Evolutionary conservation across 768 basidiomycete species (phyloP).

Genomic region (Candolleomyces aberdarensis): DNA sequence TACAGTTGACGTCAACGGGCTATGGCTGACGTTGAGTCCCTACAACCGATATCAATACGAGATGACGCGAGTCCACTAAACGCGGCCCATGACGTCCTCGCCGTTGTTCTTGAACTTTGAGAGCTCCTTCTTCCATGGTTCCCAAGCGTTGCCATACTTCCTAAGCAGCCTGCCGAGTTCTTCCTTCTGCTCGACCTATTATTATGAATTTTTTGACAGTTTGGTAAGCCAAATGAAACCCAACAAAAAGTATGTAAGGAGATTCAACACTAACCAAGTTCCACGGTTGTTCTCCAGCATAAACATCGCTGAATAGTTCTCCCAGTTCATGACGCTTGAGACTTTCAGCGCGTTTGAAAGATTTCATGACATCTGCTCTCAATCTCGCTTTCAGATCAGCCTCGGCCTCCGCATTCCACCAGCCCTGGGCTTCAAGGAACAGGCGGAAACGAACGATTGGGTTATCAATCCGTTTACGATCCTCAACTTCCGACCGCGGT

Average conservation of each 20-base stretch:
- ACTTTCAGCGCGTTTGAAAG: conserved; percentile 76
- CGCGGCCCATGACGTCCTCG: conserved; percentile 44
- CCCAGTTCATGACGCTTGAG: conserved; percentile 67
- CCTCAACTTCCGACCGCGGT: conserved; percentile 85
- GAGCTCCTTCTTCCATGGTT: conserved; percentile 81
- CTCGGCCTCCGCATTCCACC: conserved; percentile 83
- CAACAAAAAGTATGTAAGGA: not conserved
- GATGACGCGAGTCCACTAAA: not conserved
- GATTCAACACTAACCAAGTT: conserved; percentile 59
- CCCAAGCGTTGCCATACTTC: conserved; percentile 87
- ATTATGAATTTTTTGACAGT: not conserved
- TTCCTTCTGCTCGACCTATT: conserved; percentile 77
- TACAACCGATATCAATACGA: not conserved
- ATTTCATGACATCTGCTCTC: conserved; percentile 70
- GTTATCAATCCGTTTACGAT: conserved; percentile 88
- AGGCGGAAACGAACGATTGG: conserved; percentile 82
- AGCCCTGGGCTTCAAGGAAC: conserved; percentile 77
- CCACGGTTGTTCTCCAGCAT: conserved; percentile 82
- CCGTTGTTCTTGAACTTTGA: conserved; percentile 74
- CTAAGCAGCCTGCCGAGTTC: conserved; percentile 70
- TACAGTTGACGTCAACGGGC: no score
- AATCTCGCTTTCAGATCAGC: conserved; percentile 63
- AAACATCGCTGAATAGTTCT: conserved; percentile 84
- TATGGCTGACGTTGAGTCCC: no score
- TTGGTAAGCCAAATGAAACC: not conserved